Evolutionary conservation across 2,329 filamentous ascomycete genomes (phyloP).

Genomic region (Diaporthe vexans): DNA sequence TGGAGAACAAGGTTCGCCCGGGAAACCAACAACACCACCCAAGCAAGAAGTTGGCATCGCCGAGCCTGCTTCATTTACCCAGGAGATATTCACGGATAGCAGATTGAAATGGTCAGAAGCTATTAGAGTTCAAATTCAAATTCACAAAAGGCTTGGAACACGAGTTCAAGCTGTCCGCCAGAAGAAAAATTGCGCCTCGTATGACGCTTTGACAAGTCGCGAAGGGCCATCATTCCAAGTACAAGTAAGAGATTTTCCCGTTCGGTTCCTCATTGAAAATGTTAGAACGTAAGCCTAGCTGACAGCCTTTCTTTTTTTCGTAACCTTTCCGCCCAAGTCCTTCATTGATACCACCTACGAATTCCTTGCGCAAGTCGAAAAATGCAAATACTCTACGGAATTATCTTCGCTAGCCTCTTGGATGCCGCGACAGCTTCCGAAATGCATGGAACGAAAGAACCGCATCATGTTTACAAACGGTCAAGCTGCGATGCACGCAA

Average conservation of each 20-base stretch:
- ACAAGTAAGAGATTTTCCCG: neutral
- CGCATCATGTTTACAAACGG: neutral
- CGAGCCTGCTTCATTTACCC: neutral
- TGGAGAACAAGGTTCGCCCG: constrained; percentile 31
- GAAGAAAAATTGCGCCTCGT: neutral
- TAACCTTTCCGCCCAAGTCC: neutral
- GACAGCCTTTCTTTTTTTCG: neutral
- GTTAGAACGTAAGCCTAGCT: too few relatives aligned
- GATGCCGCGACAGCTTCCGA: neutral
- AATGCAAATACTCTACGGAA: neutral
- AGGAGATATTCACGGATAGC: too few relatives aligned
- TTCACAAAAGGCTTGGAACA: neutral
- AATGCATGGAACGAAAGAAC: neutral
- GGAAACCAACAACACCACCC: constrained; percentile 13
- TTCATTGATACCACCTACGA: neutral
- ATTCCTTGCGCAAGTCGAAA: neutral
- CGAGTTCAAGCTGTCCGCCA: neutral
- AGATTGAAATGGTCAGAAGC: too few relatives aligned
- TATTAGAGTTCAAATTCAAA: neutral
- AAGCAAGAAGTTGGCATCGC: neutral
- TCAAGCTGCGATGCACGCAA: constrained; percentile 22
- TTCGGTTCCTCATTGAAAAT: too few relatives aligned
- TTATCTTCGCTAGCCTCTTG: neutral
- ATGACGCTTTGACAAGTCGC: neutral
- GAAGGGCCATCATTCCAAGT: neutral